Conservation (phyloP, 208 protist species). For the Crithidia sp. region DNA sequence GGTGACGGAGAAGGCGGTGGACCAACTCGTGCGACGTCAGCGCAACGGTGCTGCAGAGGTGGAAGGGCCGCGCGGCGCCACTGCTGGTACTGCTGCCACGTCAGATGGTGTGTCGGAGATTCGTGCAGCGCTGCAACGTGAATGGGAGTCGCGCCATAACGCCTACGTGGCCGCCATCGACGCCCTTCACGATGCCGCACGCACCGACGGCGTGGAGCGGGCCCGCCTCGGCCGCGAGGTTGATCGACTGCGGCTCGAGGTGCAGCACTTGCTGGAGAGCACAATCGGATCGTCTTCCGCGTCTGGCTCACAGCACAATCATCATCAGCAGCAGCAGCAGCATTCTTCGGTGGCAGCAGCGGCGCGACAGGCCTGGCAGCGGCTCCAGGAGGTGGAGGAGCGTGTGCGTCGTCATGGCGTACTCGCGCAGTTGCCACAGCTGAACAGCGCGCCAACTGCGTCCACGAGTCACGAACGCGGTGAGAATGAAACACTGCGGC, state of each 20-base stretch:
- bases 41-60: background rate
- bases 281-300: too few species aligned
- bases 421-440: conserved; percentile 25
- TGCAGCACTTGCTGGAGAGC: conserved; percentile 46
- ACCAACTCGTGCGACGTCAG: conserved; percentile 27
- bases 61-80: too few species aligned
- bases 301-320: conserved; percentile 5
- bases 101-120: background rate
- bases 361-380: conserved; percentile 55
- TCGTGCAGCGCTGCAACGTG: conserved; percentile 4
- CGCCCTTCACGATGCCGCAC: conserved; percentile 23
- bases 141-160: conserved; percentile 27
- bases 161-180: conserved; percentile 21
- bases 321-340: conserved; percentile 10
- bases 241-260: conserved; percentile 61
- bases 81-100: background rate
- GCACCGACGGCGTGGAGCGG: conserved; percentile 17
- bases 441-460: background rate
- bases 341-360: conserved; percentile 3
- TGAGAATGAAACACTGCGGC: background rate
- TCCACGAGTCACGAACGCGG: too few species aligned
- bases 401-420: conserved; percentile 23
- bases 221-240: conserved; percentile 41
- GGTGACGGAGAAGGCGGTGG: conserved; percentile 43
- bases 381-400: conserved; percentile 59